Evolutionary conservation across 176 grass and related monocot genomes (phyloP).

Genomic region (Eremochloa ophiuroides): DNA sequence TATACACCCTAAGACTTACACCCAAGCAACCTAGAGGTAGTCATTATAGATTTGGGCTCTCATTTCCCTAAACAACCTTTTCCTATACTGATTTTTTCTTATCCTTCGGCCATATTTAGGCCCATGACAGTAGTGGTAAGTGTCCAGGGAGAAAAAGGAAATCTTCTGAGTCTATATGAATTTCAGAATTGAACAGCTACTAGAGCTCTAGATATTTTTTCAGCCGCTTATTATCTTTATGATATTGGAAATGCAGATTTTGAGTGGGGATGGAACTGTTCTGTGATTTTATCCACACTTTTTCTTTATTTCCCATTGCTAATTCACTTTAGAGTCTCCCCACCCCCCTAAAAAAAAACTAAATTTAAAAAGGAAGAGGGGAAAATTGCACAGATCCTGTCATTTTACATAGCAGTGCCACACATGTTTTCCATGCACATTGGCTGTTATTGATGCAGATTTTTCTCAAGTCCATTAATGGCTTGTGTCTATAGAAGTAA

Average conservation of each 20-base stretch:
- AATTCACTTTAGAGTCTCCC: not conserved
- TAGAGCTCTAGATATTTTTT: slow-evolving; percentile 1
- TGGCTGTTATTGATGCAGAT: too few species aligned
- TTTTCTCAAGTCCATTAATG: not conserved
- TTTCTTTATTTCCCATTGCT: not conserved
- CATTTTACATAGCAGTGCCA: not conserved
- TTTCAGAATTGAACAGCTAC: not conserved
- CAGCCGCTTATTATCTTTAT: not conserved
- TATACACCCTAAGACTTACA: not conserved
- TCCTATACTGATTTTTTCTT: not conserved
- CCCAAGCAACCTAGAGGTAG: not conserved
- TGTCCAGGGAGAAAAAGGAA: not conserved
- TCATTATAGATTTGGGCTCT: not conserved
- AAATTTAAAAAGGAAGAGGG: not conserved
- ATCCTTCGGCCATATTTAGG: not conserved
- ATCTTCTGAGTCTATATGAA: not conserved
- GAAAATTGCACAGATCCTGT: not conserved
- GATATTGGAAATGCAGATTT: not conserved
- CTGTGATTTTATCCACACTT: not conserved
- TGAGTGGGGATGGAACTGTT: not conserved
- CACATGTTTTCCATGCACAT: not conserved
- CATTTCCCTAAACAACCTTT: not conserved
- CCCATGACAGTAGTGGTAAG: not conserved
- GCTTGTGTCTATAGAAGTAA: not conserved
- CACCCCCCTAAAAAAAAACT: not conserved